Percentiles rank a stretch among this genome's conserved stretches.
phyloP scores from a whole-genome alignment of 805 yeast species.

The Schizosaccharomyces octosporus region DNA sequence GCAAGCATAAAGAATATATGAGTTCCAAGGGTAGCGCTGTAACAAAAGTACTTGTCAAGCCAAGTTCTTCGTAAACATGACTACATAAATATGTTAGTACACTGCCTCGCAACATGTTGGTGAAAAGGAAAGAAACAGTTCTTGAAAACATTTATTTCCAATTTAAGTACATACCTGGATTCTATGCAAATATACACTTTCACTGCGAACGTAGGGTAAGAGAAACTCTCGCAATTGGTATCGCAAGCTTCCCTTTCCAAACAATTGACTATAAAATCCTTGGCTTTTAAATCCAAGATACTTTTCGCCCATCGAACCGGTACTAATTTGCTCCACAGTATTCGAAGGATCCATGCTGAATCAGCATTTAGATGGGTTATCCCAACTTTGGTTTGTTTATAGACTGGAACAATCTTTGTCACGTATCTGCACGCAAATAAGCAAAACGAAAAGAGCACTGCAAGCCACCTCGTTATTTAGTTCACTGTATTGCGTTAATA shows the following conservation, averaged over 20 bases:
- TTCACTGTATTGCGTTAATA: no score
- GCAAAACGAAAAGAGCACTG: no score
- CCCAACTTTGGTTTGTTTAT: no score
- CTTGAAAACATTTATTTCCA: no score
- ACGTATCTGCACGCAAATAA: no score
- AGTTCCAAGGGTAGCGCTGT: slow-evolving; percentile 72
- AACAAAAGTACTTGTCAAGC: slow-evolving; percentile 55
- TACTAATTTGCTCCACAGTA: no score
- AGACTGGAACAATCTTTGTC: no score
- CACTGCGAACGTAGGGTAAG: slow-evolving; percentile 34
- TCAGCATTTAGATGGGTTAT: no score
- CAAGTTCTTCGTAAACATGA: slow-evolving; percentile 19
- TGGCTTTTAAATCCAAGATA: not conserved
- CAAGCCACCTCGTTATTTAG: no score
- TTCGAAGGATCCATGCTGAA: no score
- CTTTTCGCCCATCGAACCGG: not conserved
- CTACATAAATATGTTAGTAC: not conserved
- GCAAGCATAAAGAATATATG: slow-evolving; percentile 82
- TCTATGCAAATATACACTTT: slow-evolving; percentile 31
- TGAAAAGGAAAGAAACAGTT: not conserved
- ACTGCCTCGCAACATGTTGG: not conserved
- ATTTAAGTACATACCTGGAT: slow-evolving; percentile 22
- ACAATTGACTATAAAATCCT: not conserved
- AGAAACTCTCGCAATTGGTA: slow-evolving; percentile 28
- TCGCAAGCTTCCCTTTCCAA: slow-evolving; percentile 12